Conservation (phyloP, 2,329 filamentous ascomycete species). For the Teratosphaeria zuluensis region DNA sequence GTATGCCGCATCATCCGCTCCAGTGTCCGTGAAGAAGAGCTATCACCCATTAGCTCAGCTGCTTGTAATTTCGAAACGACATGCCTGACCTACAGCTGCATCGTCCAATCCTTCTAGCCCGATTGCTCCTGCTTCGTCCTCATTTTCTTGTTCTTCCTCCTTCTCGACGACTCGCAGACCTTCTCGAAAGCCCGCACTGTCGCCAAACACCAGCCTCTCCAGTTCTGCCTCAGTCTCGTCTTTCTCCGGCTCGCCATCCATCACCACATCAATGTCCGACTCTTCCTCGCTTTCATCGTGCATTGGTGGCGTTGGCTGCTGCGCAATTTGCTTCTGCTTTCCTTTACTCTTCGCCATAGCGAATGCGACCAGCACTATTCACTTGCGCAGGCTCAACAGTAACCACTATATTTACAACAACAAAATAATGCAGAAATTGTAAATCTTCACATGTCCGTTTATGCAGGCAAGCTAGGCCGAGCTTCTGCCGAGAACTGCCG, state of each 20-base stretch:
- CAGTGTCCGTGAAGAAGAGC: constrained; percentile 75
- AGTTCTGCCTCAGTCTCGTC: constrained; percentile 25
- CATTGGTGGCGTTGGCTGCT: constrained; percentile 13
- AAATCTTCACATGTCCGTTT: background rate
- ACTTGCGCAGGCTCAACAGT: background rate
- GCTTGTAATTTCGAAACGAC: constrained; percentile 1
- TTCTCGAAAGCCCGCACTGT: constrained; percentile 69
- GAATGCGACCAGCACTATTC: background rate
- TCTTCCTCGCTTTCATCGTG: constrained; percentile 14
- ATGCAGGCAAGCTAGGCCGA: background rate
- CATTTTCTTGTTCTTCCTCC: constrained; percentile 32
- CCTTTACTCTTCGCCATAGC: constrained; percentile 1
- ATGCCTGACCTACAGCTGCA: constrained; percentile 47
- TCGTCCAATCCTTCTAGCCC: constrained; percentile 60
- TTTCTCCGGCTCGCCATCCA: constrained; percentile 20
- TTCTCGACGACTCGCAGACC: constrained; percentile 48
- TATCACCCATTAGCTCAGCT: constrained; percentile 20
- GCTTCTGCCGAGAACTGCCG: background rate
- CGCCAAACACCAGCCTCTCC: constrained; percentile 80
- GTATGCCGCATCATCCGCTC: constrained; percentile 31
- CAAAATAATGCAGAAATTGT: background rate
- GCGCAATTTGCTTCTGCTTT: constrained; percentile 5
- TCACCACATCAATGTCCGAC: constrained; percentile 20
- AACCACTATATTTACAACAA: background rate
- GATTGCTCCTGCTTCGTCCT: constrained; percentile 31